These are phyloP conservation scores for Moricandia moricandioides DNA, from an alignment of 345 rosid genomes.

Conservation along the genomic window DNA sequence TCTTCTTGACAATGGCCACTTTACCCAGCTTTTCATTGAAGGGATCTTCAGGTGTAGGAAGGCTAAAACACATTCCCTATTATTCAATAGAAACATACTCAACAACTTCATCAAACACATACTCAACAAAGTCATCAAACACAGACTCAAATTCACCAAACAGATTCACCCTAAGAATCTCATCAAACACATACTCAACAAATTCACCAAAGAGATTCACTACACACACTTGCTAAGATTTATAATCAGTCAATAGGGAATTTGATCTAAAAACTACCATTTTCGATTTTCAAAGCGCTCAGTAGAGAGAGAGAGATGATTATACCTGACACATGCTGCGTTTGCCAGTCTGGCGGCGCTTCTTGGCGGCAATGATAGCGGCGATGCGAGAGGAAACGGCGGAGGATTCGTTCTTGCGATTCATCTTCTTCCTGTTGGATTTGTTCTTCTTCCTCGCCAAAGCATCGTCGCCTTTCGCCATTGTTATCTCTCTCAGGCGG, in stretches of 20 bases:
- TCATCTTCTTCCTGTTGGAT: slow-evolving; percentile 53
- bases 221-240: slow-evolving; percentile 70
- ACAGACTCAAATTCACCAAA: not conserved
- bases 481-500: slow-evolving; percentile 22
- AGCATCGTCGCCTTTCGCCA: slow-evolving; percentile 82
- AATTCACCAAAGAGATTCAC: not conserved
- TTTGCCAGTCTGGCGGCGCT: slow-evolving; percentile 75
- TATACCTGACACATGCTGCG: slow-evolving; percentile 76
- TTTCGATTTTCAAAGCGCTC: not conserved
- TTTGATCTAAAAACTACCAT: not conserved
- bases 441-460: slow-evolving; percentile 64
- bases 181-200: slow-evolving; percentile 76
- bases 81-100: not conserved
- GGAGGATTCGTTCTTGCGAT: slow-evolving; percentile 43
- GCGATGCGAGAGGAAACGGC: slow-evolving; percentile 72
- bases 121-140: not conserved
- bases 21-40: slow-evolving; percentile 65
- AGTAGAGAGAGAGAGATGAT: not conserved
- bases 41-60: slow-evolving; percentile 75
- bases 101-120: not conserved
- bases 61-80: slow-evolving; percentile 95
- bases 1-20: slow-evolving; percentile 30
- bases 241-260: not conserved
- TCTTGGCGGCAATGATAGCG: slow-evolving; percentile 79
- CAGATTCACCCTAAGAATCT: not conserved